Evolutionary conservation across 345 rosid species (phyloP), one percentile per base, ranked within the genome.

Genomic region (Hevea brasiliensis): DNA sequence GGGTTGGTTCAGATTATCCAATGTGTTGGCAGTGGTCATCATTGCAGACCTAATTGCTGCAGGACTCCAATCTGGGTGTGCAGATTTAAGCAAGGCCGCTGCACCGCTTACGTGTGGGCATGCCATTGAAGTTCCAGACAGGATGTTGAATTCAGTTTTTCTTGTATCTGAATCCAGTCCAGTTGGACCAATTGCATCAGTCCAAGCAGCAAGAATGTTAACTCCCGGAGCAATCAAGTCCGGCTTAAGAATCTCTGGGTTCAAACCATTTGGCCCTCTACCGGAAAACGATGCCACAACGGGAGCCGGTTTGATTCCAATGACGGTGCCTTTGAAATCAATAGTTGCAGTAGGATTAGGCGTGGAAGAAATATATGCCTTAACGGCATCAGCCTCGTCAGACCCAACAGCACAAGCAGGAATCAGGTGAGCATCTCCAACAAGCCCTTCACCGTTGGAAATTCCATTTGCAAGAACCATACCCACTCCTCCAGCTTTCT

Each of bases 71-170:
- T 84, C 76, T 0, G 86, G 94, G 72, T 88, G 97, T 0, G 92
- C 91, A 9, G 97, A 93, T 70, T 93, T 93, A 12, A 93, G 90
- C 82, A 93, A 71, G 2, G 96, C 96, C 7, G 94, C 94, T 0
- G 96, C 96, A 0, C 98, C 97, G 50, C 94, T 90, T 0, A 89
- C 92, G 27, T 90, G 94, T 32, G 94, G 96, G 69, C 89, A 85
- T n/a, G 97, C 97, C 94, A 93, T 93, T 7, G 96, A 93, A 35
- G 96, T 93, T 48, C 96, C 96, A 0, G 94, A 93, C 11, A 93
- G 77, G 29, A 90, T 94, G 73, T 94, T 94, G 65, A 92, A 94
- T 55, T 90, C 94, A 7, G 89, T 82, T 84, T 76, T 92, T 75
- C 93, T 73, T 7, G 59, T 27, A 81, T 92, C 96, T 0, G 92